Percentiles rank a stretch among this genome's conserved stretches.
Conservation (phyloP, 352 stramenopile species). For the Halophytophthora batemanensis region DNA sequence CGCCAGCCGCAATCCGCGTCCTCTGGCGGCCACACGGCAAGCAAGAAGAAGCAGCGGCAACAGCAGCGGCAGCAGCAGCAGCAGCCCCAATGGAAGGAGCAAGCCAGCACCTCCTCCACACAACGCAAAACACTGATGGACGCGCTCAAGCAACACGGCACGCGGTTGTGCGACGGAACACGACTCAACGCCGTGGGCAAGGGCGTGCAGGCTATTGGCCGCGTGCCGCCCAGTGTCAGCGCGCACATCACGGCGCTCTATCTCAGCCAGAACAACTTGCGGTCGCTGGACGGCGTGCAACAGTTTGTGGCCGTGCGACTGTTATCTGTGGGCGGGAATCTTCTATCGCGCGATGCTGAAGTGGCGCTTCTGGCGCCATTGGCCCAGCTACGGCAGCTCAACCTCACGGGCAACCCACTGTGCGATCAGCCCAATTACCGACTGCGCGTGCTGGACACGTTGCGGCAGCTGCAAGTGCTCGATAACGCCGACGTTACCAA, state of each 20-base stretch:
- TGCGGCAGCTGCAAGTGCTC: conserved; percentile 50
- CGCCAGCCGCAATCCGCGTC: conserved; percentile 12
- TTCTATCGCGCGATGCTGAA: conserved; percentile 41
- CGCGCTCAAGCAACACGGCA: conserved; percentile 67
- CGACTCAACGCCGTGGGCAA: conserved; percentile 76
- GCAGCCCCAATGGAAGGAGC: conserved; percentile 16
- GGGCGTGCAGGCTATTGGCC: conserved; percentile 43
- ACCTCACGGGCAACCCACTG: conserved; percentile 71
- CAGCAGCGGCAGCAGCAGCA: conserved; percentile 1
- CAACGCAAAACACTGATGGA: conserved; percentile 51
- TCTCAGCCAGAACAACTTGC: conserved; percentile 79
- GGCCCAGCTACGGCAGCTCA: conserved; percentile 52
- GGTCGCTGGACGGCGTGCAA: conserved; percentile 41
- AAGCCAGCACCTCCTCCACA: conserved; percentile 10
- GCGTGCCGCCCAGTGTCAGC: conserved; percentile 40
- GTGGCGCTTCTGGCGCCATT: conserved; percentile 36
- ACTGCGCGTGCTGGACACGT: conserved; percentile 43
- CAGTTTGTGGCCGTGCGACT: conserved; percentile 62
- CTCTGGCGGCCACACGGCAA: not conserved
- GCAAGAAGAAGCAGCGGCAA: conserved; percentile 1
- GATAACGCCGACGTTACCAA: conserved; percentile 58
- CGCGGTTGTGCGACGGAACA: conserved; percentile 63
- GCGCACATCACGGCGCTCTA: conserved; percentile 59
- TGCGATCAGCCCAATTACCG: conserved; percentile 75
- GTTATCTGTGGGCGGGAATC: conserved; percentile 64